Evolutionary conservation across 495 filamentous ascomycete genomes (phyloP).

Genomic region (Aspergillus ellipticus): DNA sequence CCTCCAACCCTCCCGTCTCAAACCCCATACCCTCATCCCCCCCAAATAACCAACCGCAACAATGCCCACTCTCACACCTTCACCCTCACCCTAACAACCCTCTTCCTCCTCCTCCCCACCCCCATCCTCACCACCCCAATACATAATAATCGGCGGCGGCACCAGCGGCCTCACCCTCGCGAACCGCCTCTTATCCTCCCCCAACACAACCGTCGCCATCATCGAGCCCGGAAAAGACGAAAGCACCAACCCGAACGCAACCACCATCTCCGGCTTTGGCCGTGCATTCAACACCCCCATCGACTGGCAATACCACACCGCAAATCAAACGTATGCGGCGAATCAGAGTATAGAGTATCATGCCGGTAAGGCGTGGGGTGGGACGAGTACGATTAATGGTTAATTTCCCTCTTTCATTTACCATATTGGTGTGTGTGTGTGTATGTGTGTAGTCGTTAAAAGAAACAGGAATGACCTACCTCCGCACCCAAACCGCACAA

Average conservation of each 20-base stretch:
- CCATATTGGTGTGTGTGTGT: not conserved
- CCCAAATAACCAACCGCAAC: too few relatives aligned
- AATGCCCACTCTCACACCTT: too few relatives aligned
- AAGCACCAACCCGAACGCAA: conserved; percentile 46
- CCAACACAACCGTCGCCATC: conserved; percentile 42
- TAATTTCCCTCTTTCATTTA: not conserved
- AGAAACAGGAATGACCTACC: conserved; percentile 46
- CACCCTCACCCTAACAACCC: too few relatives aligned
- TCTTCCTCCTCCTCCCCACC: too few relatives aligned
- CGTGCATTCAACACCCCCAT: conserved; percentile 38
- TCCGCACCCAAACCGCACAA: conserved; percentile 30
- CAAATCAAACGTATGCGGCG: conserved; percentile 35
- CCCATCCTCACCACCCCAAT: conserved; percentile 17
- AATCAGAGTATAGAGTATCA: conserved; percentile 33
- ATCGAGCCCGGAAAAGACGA: conserved; percentile 51
- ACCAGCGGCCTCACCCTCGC: conserved; percentile 50
- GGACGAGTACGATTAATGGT: conserved; percentile 52
- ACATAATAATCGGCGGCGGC: conserved; percentile 49
- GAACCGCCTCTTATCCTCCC: conserved; percentile 45
- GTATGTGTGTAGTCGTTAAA: not conserved
- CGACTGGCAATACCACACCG: conserved; percentile 49
- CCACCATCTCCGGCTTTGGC: conserved; percentile 33
- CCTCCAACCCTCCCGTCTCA: too few relatives aligned
- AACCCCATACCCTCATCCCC: too few relatives aligned
- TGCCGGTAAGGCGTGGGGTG: conserved; percentile 48